phyloP scores from a whole-genome alignment of 805 yeast species.

The Wickerhamomyces chaumierensis region DNA sequence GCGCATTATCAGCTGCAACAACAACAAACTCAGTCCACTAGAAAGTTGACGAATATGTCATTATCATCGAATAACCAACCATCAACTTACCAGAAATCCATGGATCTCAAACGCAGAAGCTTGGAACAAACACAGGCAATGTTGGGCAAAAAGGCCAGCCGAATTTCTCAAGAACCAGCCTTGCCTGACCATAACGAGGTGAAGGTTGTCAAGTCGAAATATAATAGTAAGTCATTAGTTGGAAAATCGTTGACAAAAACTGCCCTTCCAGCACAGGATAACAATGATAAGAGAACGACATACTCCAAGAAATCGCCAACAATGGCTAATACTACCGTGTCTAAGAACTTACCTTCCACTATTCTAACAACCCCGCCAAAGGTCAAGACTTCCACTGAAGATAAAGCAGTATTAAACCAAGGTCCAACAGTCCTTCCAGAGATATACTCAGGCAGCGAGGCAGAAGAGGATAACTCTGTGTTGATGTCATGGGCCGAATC shows the following conservation, averaged over 20 bases:
- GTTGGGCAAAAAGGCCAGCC: neutral
- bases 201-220: no score
- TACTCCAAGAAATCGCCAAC: neutral
- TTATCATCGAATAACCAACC: neutral
- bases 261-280: neutral
- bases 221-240: neutral
- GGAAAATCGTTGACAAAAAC: neutral
- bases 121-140: conserved; percentile 1
- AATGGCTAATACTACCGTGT: neutral
- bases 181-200: neutral
- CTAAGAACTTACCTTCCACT: neutral
- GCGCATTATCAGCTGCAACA: no score
- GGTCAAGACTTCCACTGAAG: no score
- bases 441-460: conserved; percentile 41
- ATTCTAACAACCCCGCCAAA: neutral
- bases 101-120: neutral
- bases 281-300: neutral
- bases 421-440: conserved; percentile 30
- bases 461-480: conserved; percentile 35
- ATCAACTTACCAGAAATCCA: neutral
- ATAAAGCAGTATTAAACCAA: no score
- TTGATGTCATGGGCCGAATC: conserved; percentile 54
- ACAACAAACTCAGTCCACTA: neutral
- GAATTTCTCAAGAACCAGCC: neutral
- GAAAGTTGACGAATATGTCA: neutral